Percentiles rank a stretch among this genome's conserved stretches.
Evolutionary conservation across 2,329 filamentous ascomycete species (phyloP).

Genomic region (Fusarium foetens): DNA sequence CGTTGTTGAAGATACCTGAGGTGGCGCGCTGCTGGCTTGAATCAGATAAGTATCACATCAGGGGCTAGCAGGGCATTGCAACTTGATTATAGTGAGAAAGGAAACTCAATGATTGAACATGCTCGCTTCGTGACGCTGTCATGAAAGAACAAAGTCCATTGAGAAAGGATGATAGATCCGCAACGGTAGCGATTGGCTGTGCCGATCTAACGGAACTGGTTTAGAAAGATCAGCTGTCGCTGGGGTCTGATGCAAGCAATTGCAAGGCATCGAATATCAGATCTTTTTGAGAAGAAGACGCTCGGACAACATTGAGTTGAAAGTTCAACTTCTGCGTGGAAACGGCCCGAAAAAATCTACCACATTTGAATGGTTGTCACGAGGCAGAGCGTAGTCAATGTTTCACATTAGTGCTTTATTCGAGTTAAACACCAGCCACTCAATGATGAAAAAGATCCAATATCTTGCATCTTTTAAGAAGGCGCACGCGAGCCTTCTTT

Average conservation of each 20-base stretch:
- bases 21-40: neutral
- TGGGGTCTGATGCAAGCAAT: constrained; percentile 35
- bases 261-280: constrained; percentile 11
- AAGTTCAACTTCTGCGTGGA: constrained; percentile 4
- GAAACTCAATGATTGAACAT: neutral
- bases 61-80: neutral
- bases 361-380: neutral
- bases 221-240: constrained; percentile 24
- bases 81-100: neutral
- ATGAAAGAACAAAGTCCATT: neutral
- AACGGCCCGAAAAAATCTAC: constrained; percentile 3
- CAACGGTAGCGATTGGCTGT: constrained; percentile 21
- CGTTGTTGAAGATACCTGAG: neutral
- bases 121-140: neutral
- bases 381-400: neutral
- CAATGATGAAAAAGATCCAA: neutral
- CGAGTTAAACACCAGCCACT: constrained; percentile 24
- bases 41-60: neutral
- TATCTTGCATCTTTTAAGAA: constrained; percentile 21
- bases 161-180: neutral
- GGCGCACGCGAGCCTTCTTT: constrained; percentile 18
- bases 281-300: neutral
- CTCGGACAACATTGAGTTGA: neutral
- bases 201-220: constrained; percentile 26
- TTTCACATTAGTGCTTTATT: neutral